Base-by-base conservation (phyloP, 768 basidiomycete genomes). In the Termitomyces sp. region DNA sequence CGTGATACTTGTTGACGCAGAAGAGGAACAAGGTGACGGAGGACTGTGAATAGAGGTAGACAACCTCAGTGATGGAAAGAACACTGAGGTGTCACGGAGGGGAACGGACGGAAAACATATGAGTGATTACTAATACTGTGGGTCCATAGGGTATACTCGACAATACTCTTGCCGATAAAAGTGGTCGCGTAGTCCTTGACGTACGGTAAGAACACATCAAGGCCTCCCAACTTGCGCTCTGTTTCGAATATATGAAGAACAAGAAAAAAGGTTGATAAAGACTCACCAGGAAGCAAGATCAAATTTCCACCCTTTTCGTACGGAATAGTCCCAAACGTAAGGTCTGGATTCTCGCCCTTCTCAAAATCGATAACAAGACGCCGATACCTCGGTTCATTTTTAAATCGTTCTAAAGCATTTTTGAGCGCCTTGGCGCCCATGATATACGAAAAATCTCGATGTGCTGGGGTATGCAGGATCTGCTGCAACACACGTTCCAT, bases 291-390 rank as follows among this genome's bases (percentile, higher is more conserved):
- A 66, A 91, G 79, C n/a, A 94, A 78, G 11, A 97, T 73, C 61
- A 98, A 84, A 66, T 93, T 95, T 5, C 90, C 80, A 22, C 95
- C 95, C 70, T 94, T 91, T 66, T 90, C 89, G 60, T 96, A 96
- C 1, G 94, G 89, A 40, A 97, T 75, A 50, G 75, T 72, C 52
- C 77, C 75, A 68, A 87, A 92, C 7, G 89, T 86, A 45, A 86
- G 86, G 63, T 94, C 88, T 2, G 88, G 83, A 64, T 89, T 84
- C 70, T 92, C 82, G 12, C 88, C 87, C 43, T 74, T 67, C 42
- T 86, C 81, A 61, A 89, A 91, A 22, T 83, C 76, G 58, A 91
- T 86, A 6, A 91, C 82, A 29, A 96, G 77, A 16, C 88, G 76
- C 72, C 91, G 92, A 66, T 89, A 94, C 63, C 82, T 83, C 0